Conservation (phyloP, 2,329 filamentous ascomycete species). For the Fusarium devonianum region DNA sequence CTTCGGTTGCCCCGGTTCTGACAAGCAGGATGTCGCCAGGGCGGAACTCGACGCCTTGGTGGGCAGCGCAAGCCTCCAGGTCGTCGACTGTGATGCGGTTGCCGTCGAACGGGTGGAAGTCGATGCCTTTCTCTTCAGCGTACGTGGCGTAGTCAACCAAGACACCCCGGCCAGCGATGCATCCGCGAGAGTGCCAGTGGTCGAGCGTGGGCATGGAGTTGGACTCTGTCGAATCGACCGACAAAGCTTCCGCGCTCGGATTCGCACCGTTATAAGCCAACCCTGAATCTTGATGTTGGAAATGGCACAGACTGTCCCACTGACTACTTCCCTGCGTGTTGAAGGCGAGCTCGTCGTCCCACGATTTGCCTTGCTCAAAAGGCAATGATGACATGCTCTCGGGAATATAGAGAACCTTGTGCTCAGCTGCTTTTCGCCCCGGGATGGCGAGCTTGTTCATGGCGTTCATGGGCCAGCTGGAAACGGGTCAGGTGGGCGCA, state of each 20-base stretch:
- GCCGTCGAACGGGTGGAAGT: conserved; percentile 59
- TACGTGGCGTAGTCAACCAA: conserved; percentile 63
- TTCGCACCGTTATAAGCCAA: conserved; percentile 59
- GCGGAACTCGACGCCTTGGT: conserved; percentile 68
- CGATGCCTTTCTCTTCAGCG: conserved; percentile 57
- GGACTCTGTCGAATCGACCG: conserved; percentile 10
- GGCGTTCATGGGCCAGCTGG: conserved; percentile 26
- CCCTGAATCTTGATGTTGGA: conserved; percentile 52
- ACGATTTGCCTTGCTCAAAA: conserved; percentile 28
- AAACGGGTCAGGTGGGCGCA: neutral
- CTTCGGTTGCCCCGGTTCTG: conserved; percentile 67
- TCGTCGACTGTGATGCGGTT: conserved; percentile 62
- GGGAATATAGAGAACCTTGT: conserved; percentile 48
- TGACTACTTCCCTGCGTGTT: conserved; percentile 64
- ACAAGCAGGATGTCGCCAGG: conserved; percentile 73
- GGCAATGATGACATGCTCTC: conserved; percentile 22
- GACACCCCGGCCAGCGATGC: conserved; percentile 53
- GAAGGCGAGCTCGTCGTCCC: conserved; percentile 60
- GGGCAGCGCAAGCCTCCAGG: conserved; percentile 64
- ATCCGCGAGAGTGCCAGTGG: conserved; percentile 56
- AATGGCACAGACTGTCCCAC: conserved; percentile 61
- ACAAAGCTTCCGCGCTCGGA: conserved; percentile 47
- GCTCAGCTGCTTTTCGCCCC: conserved; percentile 37
- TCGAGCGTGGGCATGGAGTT: conserved; percentile 50
- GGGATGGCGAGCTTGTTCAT: conserved; percentile 42